These are phyloP conservation scores for Trametes versicolor DNA, from an alignment of 1,284 basidiomycete genomes.

Conservation along the genomic window DNA sequence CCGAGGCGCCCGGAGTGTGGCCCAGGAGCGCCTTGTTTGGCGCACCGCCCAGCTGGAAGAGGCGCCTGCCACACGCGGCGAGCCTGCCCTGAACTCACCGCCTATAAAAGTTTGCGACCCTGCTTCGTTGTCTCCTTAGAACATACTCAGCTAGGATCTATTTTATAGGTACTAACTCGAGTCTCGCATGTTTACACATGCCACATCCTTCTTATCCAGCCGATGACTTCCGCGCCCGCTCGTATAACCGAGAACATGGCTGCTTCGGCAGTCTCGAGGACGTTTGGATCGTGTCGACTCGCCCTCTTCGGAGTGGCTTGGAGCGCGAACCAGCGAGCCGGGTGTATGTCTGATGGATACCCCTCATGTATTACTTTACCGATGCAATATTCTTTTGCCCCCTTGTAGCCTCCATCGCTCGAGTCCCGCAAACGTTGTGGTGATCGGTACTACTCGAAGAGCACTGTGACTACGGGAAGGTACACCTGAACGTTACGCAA, in stretches of 20 bases:
- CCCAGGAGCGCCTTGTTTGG: slow-evolving; percentile 4
- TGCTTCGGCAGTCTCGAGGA: slow-evolving; percentile 69
- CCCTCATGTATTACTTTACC: neutral
- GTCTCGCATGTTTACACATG: slow-evolving; percentile 90
- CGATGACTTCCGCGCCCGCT: slow-evolving; percentile 77
- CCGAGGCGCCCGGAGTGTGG: slow-evolving; percentile 6
- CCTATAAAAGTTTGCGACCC: slow-evolving; percentile 18
- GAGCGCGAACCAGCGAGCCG: slow-evolving; percentile 25
- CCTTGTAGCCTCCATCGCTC: too few relatives aligned
- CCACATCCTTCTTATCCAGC: slow-evolving; percentile 83
- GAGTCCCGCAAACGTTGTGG: too few relatives aligned
- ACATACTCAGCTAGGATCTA: slow-evolving; percentile 91
- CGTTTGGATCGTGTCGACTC: slow-evolving; percentile 62
- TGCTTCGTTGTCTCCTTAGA: slow-evolving; percentile 58
- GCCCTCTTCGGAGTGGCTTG: slow-evolving; percentile 15
- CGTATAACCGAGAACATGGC: slow-evolving; percentile 83
- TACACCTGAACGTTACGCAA: too few relatives aligned
- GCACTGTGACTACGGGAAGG: too few relatives aligned
- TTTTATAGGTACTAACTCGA: slow-evolving; percentile 90
- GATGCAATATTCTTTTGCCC: neutral
- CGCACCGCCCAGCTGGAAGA: slow-evolving; percentile 3
- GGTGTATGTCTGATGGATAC: slow-evolving; percentile 26
- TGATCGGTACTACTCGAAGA: too few relatives aligned
- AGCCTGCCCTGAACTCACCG: slow-evolving; percentile 31
- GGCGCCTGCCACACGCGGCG: neutral